These are phyloP conservation scores for Flaveria floridana DNA, from an alignment of 140 eudicot genomes.

Conservation along the genomic window DNA sequence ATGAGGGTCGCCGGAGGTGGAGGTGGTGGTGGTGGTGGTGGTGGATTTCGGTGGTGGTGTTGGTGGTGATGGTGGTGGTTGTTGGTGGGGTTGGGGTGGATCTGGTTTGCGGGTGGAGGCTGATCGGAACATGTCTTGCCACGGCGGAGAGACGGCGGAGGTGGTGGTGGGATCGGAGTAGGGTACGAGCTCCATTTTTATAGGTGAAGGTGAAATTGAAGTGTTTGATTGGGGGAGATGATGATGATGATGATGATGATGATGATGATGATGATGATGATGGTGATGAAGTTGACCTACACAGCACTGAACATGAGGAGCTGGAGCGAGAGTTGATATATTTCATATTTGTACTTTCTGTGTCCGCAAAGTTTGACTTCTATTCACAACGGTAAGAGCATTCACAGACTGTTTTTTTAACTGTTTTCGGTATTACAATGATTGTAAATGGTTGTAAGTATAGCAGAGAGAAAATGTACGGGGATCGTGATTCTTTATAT, in stretches of 20 bases:
- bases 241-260: no score
- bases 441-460: no score
- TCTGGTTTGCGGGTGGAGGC: constrained; percentile 70
- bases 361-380: constrained; percentile 26
- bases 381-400: no score
- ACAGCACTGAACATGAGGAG: neutral
- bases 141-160: constrained; percentile 45
- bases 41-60: constrained; percentile 24
- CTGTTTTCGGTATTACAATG: no score
- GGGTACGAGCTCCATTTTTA: constrained; percentile 66
- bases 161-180: constrained; percentile 67
- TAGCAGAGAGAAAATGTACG: no score
- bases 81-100: constrained; percentile 14
- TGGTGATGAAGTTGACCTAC: constrained; percentile 24
- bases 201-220: constrained; percentile 14
- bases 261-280: no score
- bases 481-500: no score
- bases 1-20: constrained; percentile 58
- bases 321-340: neutral
- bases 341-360: neutral
- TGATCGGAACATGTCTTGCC: constrained; percentile 98
- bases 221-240: neutral
- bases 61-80: constrained; percentile 11
- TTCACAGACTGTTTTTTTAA: no score
- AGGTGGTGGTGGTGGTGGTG: constrained; percentile 19